Conservation (phyloP, 2,329 filamentous ascomycete genomes). For the Plectosphaerella plurivora region DNA sequence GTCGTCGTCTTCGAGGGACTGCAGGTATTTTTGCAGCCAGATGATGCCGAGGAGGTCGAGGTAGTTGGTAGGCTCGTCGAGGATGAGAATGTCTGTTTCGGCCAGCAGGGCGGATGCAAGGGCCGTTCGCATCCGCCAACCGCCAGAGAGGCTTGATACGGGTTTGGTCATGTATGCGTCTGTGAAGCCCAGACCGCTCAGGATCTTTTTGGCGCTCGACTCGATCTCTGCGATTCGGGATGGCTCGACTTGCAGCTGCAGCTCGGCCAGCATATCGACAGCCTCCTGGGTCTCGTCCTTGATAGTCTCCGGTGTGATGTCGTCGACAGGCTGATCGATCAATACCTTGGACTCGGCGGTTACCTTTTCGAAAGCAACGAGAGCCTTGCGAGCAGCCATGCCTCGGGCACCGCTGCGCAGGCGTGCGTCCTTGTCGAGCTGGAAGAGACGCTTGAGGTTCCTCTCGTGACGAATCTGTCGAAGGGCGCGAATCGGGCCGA, state of each 20-base stretch:
- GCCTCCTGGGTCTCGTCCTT: constrained; percentile 66
- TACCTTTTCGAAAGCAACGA: constrained; percentile 64
- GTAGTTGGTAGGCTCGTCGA: constrained; percentile 87
- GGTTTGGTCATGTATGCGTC: constrained; percentile 55
- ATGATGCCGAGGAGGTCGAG: constrained; percentile 79
- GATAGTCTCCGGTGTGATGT: constrained; percentile 52
- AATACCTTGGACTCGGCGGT: constrained; percentile 51
- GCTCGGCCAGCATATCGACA: constrained; percentile 61
- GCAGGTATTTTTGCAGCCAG: constrained; percentile 74
- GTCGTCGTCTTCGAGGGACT: constrained; percentile 45
- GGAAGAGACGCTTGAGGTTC: constrained; percentile 59
- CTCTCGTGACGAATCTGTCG: constrained; percentile 59
- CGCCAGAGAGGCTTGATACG: constrained; percentile 67
- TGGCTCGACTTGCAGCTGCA: constrained; percentile 65
- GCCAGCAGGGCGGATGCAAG: constrained; percentile 65
- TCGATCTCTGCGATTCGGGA: constrained; percentile 62
- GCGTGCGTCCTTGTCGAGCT: constrained; percentile 68
- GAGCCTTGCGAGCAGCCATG: constrained; percentile 68
- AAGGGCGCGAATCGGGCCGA: constrained; percentile 55
- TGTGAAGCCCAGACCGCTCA: constrained; percentile 69
- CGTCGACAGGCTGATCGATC: constrained; percentile 48
- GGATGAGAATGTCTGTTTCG: constrained; percentile 70
- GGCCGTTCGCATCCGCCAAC: constrained; percentile 68
- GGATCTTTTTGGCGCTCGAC: constrained; percentile 58
- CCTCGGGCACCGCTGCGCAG: constrained; percentile 72